These are phyloP conservation scores for Dentipellis sp. DNA, from an alignment of 768 basidiomycete species.

Conservation along the genomic window DNA sequence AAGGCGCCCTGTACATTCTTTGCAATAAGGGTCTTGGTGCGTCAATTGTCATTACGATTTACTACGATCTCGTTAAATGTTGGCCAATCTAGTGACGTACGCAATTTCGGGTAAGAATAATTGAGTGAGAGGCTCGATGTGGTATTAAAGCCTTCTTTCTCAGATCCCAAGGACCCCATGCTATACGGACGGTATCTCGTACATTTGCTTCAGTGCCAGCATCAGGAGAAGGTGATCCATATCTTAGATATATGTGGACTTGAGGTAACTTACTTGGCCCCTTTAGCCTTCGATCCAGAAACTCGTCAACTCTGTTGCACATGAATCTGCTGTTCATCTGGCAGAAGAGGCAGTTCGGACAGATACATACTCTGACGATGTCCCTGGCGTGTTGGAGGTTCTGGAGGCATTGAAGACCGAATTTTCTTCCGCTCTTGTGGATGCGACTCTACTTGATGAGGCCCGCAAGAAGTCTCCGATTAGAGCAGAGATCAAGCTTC, in stretches of 20 bases:
- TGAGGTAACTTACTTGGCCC: neutral
- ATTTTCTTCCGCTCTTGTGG: slow-evolving; percentile 33
- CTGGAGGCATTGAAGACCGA: slow-evolving; percentile 40
- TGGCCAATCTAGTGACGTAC: slow-evolving; percentile 43
- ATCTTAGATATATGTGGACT: neutral
- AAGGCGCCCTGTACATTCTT: slow-evolving; percentile 81
- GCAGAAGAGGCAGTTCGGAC: slow-evolving; percentile 60
- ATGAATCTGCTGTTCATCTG: slow-evolving; percentile 50
- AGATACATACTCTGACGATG: slow-evolving; percentile 44
- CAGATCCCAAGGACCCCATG: slow-evolving; percentile 33
- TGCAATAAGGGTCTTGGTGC: slow-evolving; percentile 64
- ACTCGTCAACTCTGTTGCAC: slow-evolving; percentile 49
- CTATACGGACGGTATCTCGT: slow-evolving; percentile 50
- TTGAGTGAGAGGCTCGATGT: neutral
- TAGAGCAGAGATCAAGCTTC: slow-evolving; percentile 36
- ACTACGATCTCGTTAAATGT: neutral
- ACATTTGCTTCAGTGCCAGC: slow-evolving; percentile 65
- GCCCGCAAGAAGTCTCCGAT: slow-evolving; percentile 32
- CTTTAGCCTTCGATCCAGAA: slow-evolving; percentile 68
- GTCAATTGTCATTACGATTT: slow-evolving; percentile 12
- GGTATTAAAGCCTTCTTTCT: neutral
- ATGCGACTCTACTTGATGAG: slow-evolving; percentile 32
- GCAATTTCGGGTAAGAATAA: slow-evolving; percentile 53
- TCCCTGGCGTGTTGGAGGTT: slow-evolving; percentile 38
- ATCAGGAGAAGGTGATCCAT: slow-evolving; percentile 67